Evolutionary conservation across 75 land plant species (phyloP).

Genomic region (Cunninghamia lanceolata): DNA sequence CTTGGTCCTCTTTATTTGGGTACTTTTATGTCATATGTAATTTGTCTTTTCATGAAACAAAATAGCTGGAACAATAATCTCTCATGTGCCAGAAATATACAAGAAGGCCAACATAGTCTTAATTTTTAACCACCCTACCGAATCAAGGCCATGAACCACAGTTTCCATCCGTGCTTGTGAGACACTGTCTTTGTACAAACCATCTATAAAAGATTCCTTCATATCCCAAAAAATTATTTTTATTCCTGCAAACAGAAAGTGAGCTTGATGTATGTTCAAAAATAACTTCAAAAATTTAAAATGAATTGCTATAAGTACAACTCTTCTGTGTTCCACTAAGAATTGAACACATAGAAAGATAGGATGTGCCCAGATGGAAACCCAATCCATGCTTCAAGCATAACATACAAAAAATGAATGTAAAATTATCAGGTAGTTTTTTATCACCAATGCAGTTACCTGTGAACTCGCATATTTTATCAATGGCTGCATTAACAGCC

Average conservation of each 20-base stretch:
- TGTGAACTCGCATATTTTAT: constrained; percentile 83
- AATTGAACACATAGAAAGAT: neutral
- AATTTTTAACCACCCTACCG: constrained; percentile 37
- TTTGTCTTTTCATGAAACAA: neutral
- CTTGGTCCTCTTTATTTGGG: neutral
- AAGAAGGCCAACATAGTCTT: neutral
- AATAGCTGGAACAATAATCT: neutral
- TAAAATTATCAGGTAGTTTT: neutral
- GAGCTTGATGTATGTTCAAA: neutral
- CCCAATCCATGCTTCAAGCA: neutral
- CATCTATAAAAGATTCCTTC: constrained; percentile 79
- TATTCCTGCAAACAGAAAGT: constrained; percentile 56
- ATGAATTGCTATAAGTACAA: neutral
- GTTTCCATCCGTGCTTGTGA: constrained; percentile 71
- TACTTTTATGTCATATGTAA: neutral
- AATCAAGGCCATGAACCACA: constrained; percentile 69
- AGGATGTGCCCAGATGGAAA: neutral
- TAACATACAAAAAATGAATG: neutral
- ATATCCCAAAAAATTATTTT: constrained; percentile 95
- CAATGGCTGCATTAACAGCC: constrained; percentile 83
- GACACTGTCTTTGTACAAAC: constrained; percentile 69
- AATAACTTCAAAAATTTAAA: neutral
- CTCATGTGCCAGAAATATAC: neutral
- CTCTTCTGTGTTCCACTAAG: neutral
- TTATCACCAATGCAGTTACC: constrained; percentile 33